Conservation (phyloP, 352 stramenopile genomes). For the Pythium phragmiticola region DNA sequence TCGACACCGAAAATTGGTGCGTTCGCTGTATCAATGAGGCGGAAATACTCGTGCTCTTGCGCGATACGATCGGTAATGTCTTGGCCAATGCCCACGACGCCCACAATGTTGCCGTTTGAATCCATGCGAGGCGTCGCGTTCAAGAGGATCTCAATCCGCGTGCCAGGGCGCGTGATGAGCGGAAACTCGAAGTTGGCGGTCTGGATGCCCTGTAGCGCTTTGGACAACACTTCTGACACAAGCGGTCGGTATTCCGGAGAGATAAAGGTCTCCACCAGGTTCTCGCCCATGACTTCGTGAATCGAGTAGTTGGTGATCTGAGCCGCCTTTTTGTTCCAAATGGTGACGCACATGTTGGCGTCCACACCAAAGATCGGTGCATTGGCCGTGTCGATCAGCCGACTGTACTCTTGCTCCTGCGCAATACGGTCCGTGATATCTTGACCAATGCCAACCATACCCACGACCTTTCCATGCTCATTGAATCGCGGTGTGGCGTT, state of each 20-base stretch:
- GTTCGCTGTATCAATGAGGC: conserved; percentile 76
- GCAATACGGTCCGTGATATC: conserved; percentile 62
- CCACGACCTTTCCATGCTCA: conserved; percentile 59
- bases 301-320: conserved; percentile 90
- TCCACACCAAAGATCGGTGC: conserved; percentile 73
- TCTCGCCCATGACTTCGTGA: conserved; percentile 82
- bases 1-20: conserved; percentile 86
- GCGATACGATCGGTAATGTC: conserved; percentile 78
- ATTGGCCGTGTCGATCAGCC: conserved; percentile 69
- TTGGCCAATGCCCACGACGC: conserved; percentile 84
- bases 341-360: conserved; percentile 71
- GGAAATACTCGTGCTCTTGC: conserved; percentile 70
- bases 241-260: conserved; percentile 63
- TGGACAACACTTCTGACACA: conserved; percentile 72
- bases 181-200: conserved; percentile 90
- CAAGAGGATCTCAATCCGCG: conserved; percentile 66
- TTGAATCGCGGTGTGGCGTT: conserved; percentile 68
- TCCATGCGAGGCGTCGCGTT: conserved; percentile 75
- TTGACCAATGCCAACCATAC: conserved; percentile 68
- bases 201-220: conserved; percentile 70
- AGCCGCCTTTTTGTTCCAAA: conserved; percentile 89
- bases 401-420: conserved; percentile 54
- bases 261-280: conserved; percentile 86
- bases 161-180: conserved; percentile 65
- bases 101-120: conserved; percentile 73